Evolutionary conservation across 2,329 filamentous ascomycete species (phyloP).

Genomic region (Knoxdaviesia capensis): DNA sequence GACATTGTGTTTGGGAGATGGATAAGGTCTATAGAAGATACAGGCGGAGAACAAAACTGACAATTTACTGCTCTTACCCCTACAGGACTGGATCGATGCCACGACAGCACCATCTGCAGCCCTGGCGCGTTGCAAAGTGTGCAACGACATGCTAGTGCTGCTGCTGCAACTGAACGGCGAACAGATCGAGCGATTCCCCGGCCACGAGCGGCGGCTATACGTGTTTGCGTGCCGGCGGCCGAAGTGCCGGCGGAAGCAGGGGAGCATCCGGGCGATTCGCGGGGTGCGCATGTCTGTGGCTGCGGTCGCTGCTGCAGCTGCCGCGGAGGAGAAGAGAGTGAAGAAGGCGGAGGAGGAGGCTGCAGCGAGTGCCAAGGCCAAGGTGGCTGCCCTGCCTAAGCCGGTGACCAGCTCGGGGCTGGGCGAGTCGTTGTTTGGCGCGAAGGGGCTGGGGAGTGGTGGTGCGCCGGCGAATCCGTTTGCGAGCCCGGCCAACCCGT

Average conservation of each 20-base stretch:
- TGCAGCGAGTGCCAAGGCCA: conserved; percentile 9
- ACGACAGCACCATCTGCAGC: conserved; percentile 50
- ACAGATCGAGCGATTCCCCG: conserved; percentile 66
- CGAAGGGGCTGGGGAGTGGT: conserved; percentile 23
- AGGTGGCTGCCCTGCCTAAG: conserved; percentile 9
- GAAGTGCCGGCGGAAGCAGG: conserved; percentile 61
- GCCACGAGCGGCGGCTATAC: conserved; percentile 74
- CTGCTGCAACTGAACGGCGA: conserved; percentile 85
- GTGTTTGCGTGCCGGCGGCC: conserved; percentile 65
- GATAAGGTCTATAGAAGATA: conserved; percentile 6
- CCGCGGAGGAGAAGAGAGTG: conserved; percentile 10
- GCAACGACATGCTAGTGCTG: conserved; percentile 64
- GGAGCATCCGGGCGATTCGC: conserved; percentile 59
- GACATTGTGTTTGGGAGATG: neutral
- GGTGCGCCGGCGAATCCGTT: conserved; percentile 24
- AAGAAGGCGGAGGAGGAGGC: conserved; percentile 14
- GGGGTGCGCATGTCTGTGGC: conserved; percentile 37
- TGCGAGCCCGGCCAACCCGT: conserved; percentile 34
- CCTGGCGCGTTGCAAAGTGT: conserved; percentile 70
- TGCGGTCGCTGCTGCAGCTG: conserved; percentile 9
- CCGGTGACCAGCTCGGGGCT: conserved; percentile 18
- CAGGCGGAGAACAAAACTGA: too few species aligned
- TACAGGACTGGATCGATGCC: conserved; percentile 67
- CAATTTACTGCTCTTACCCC: too few species aligned
- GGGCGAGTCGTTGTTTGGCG: conserved; percentile 52